These are phyloP conservation scores for Whalleya microplaca DNA, from an alignment of 2,329 filamentous ascomycete species.

Conservation along the genomic window DNA sequence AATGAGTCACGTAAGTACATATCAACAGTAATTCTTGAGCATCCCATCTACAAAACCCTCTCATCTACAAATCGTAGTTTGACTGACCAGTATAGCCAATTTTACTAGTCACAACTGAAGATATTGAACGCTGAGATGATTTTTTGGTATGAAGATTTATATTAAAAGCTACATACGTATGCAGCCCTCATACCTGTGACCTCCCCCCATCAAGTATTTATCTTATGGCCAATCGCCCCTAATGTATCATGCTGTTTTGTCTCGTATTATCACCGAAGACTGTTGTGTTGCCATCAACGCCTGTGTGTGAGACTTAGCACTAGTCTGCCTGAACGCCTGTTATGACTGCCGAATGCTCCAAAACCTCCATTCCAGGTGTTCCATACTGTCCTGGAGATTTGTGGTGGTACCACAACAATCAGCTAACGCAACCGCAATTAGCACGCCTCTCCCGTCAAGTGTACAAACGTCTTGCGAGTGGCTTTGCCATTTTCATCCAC, in stretches of 20 bases:
- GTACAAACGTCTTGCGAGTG: constrained; percentile 6
- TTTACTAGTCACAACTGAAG: no score
- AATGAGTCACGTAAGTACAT: no score
- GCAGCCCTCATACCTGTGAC: constrained; percentile 15
- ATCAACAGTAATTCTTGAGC: no score
- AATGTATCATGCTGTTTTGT: constrained; percentile 21
- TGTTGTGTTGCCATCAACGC: constrained; percentile 25
- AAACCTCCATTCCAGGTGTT: constrained; percentile 8
- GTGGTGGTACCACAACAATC: constrained; percentile 13
- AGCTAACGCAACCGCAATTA: constrained; percentile 6
- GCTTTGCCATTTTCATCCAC: not conserved
- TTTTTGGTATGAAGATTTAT: constrained; percentile 11
- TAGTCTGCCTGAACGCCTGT: constrained; percentile 23
- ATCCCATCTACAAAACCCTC: no score
- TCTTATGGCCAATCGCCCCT: constrained; percentile 14
- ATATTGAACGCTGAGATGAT: no score
- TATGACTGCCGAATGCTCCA: constrained; percentile 8
- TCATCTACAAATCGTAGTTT: no score
- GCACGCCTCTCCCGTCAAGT: constrained; percentile 10
- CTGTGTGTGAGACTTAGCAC: constrained; percentile 9
- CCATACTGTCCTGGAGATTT: constrained; percentile 7
- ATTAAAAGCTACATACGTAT: constrained; percentile 21
- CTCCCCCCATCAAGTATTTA: constrained; percentile 15
- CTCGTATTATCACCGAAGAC: constrained; percentile 19
- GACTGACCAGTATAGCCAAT: no score